Evolutionary conservation across 495 filamentous ascomycete genomes (phyloP).

Genomic region (Lepidopterella palustris): DNA sequence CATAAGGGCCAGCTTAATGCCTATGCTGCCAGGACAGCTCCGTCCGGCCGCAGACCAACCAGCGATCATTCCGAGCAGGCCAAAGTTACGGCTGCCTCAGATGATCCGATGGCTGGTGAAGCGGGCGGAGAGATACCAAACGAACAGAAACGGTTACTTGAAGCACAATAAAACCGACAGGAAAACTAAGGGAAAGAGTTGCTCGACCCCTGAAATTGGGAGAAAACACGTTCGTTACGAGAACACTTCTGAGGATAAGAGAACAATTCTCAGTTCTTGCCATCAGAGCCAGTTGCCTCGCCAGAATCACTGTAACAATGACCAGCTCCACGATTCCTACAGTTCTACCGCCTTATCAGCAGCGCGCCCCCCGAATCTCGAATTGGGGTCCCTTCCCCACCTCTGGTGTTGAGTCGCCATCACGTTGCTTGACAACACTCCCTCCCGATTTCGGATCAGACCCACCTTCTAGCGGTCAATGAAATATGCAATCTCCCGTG

Average conservation of each 20-base stretch:
- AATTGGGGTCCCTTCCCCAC: too few relatives aligned
- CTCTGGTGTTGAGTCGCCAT: too few relatives aligned
- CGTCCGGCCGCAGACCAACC: neutral
- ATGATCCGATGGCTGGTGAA: conserved; percentile 4
- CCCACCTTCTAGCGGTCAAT: too few relatives aligned
- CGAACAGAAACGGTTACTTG: conserved; percentile 10
- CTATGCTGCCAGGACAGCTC: neutral
- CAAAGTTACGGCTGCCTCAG: neutral
- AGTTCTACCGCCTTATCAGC: too few relatives aligned
- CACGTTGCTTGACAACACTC: too few relatives aligned
- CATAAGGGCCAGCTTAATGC: conserved; percentile 6
- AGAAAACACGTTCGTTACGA: conserved; percentile 15
- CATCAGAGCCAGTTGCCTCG: too few relatives aligned
- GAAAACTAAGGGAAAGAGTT: neutral
- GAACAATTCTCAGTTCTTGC: too few relatives aligned
- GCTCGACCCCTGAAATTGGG: neutral
- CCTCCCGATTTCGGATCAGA: too few relatives aligned
- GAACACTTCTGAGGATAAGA: neutral
- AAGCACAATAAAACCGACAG: conserved; percentile 8
- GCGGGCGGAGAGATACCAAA: conserved; percentile 7
- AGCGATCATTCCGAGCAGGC: conserved; percentile 1
- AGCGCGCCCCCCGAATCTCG: too few relatives aligned
- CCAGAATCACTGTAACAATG: too few relatives aligned
- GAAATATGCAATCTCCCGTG: too few relatives aligned
- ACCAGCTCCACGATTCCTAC: too few relatives aligned